Base-by-base conservation (phyloP, 192 early-diverging fungal genomes). In the Rhizophlyctis rosea region DNA sequence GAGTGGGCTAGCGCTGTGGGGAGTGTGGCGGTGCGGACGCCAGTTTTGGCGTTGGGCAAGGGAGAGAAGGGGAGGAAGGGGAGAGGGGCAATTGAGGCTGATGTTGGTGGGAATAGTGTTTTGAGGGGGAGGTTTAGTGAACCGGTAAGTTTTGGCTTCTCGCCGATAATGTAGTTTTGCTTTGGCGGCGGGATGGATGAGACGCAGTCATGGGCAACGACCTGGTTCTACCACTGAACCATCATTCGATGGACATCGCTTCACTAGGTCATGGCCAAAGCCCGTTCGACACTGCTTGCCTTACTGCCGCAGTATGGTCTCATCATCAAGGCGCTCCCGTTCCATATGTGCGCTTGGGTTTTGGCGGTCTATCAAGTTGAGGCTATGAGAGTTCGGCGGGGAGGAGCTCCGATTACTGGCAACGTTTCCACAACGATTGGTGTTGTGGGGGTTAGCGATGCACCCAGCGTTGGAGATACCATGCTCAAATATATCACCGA, bases 401-500 rank as follows among this genome's bases (percentile, higher is more conserved):
- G n/a, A n/a, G n/a, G n/a, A n/a, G n/a, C n/a, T n/a, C n/a, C n/a
- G n/a, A n/a, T n/a, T n/a, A n/a, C n/a, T n/a, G n/a, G n/a, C n/a
- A n/a, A n/a, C n/a, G n/a, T n/a, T n/a, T n/a, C n/a, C n/a, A n/a
- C n/a, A n/a, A n/a, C n/a, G n/a, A n/a, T n/a, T n/a, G n/a, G n/a
- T n/a, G n/a, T n/a, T n/a, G n/a, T n/a, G n/a, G n/a, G n/a, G n/a
- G n/a, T n/a, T n/a, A n/a, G n/a, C n/a, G n/a, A n/a, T n/a, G n/a
- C n/a, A n/a, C n/a, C n/a, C n/a, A n/a, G n/a, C 35, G 55, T 50
- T 5, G 64, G 85, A 33, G 87, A 89, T 24, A 74, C 85, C 71
- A 82, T 95, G 39, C 72, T 91, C 32, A 78, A 80, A 50, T 98
- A 98, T 65, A 88, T 98, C 61, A 76, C 82, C 72, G 94, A 97